Percentiles rank a stretch among this genome's conserved stretches.
phyloP scores from a whole-genome alignment of 176 grass and related monocot genomes.

The Cenchrus fungigraminus region DNA sequence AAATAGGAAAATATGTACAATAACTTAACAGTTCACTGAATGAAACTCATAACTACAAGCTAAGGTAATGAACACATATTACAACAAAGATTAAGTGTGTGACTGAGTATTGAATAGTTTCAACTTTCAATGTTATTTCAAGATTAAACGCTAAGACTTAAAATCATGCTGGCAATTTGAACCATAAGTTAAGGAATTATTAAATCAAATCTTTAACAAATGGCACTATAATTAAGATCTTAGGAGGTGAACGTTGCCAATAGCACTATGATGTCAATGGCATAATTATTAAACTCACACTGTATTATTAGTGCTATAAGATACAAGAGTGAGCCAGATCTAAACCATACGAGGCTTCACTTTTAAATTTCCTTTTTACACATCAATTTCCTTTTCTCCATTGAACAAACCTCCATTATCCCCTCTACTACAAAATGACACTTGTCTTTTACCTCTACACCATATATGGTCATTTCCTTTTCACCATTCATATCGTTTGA shows the following conservation, averaged over 20 bases:
- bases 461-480: not conserved
- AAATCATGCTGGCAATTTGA: not conserved
- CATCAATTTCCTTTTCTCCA: not conserved
- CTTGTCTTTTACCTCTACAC: not conserved
- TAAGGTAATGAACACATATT: not conserved
- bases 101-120: not conserved
- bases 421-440: not conserved
- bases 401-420: not conserved
- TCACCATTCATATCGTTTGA: not conserved
- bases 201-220: slow-evolving; percentile 10
- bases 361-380: not conserved
- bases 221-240: not conserved
- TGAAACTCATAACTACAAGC: slow-evolving; percentile 1
- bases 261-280: not conserved
- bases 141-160: not conserved
- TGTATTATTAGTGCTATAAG: not conserved
- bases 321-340: not conserved
- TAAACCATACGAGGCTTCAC: not conserved
- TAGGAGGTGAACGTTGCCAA: not conserved
- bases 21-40: not conserved
- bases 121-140: slow-evolving; percentile 20
- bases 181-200: not conserved
- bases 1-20: not conserved
- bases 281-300: not conserved
- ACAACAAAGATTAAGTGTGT: not conserved